Evolutionary conservation across 2,329 filamentous ascomycete species (phyloP), one percentile per base, ranked within the genome.

Genomic region (Colletotrichum gloeosporioides): DNA sequence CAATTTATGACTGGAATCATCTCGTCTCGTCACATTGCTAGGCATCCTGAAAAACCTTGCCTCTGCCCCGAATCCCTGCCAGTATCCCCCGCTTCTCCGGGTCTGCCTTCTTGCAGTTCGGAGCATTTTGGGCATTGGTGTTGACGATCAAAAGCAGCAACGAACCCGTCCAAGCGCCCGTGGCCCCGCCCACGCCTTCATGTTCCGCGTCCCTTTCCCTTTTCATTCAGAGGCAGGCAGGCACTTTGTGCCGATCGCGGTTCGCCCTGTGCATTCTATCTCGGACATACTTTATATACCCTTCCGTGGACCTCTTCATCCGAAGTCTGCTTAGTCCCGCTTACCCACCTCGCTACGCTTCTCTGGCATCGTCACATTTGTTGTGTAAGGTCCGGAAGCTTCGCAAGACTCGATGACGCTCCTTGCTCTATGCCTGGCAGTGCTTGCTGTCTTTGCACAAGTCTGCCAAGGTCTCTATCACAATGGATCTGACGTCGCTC

Each of bases 401-500:
- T 18, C 12, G 44, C 34, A 22, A 53, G 36, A 66, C 25, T 34
- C 62, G 34, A 71, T 77, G 71, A 25, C 65, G 27, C 59, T 18
- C 57, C 22, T 67, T 13, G 55, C 31, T 31, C 29, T 63, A 18
- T 57, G 69, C n/a, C 25, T 78, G 27, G 31, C 31, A 32, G 75
- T 73, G 31, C 59, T 78, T n/a, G 72, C 66, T 59, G 75, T 29
- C 29, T 65, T 55, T 32, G 55, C 78, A 76, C 63, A 78, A 15
- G 82, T 83, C 12, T 84, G 84, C 31, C 71, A 78, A 16, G 90
- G 89, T 15, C 82, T 94, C 25, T 93, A 91, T 82, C 85, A 86
- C 78, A 92, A 93, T 82, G 92, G 91, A 78, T 89, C 89, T 4
- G 85, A 92, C 55, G 87, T 90, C 75, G 90, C 92, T 4, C 92